These are phyloP conservation scores for Cicer judaicum DNA, from an alignment of 306 rosid species.

Conservation along the genomic window DNA sequence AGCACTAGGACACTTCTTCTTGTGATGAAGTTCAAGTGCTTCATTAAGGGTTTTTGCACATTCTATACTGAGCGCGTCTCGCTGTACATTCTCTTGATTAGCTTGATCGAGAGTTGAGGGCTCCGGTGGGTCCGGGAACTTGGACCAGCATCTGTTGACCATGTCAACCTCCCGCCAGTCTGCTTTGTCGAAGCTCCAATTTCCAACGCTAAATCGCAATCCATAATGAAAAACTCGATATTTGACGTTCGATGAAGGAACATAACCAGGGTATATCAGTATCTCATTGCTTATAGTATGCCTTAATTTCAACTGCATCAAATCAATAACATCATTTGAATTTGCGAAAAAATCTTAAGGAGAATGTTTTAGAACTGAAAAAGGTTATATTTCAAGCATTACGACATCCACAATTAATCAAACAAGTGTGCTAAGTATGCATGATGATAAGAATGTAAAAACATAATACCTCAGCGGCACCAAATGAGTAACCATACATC, in stretches of 20 bases:
- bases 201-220: constrained; percentile 78
- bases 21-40: constrained; percentile 77
- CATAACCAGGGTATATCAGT: constrained; percentile 87
- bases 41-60: constrained; percentile 75
- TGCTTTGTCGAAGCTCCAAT: constrained; percentile 99
- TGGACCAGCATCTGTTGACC: constrained; percentile 84
- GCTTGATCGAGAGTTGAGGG: constrained; percentile 57
- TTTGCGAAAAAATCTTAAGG: neutral
- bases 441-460: constrained; percentile 26
- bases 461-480: constrained; percentile 92
- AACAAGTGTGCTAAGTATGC: constrained; percentile 9
- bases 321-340: constrained; percentile 37
- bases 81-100: constrained; percentile 48
- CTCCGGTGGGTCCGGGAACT: constrained; percentile 84
- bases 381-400: neutral
- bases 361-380: neutral
- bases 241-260: constrained; percentile 69
- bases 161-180: constrained; percentile 74
- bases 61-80: constrained; percentile 88
- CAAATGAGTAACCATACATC: constrained; percentile 99
- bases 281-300: constrained; percentile 68
- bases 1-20: constrained; percentile 62
- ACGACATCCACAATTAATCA: constrained; percentile 12
- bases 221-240: constrained; percentile 97
- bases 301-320: constrained; percentile 76